Evolutionary conservation across 352 stramenopile genomes (phyloP).

Genomic region (Globisporangium solare): DNA sequence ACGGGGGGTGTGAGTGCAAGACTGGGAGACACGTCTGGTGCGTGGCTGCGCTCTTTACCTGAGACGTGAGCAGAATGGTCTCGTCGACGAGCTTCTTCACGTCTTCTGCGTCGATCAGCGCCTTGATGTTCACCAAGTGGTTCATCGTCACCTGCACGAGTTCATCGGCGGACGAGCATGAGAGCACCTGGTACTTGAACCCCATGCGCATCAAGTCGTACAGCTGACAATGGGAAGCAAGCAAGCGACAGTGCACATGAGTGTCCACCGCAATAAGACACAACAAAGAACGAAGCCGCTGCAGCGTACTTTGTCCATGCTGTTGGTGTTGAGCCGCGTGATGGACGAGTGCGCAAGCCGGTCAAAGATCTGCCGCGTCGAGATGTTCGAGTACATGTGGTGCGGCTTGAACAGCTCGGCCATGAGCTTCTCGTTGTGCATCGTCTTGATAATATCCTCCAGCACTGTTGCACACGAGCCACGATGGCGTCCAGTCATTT

Average conservation of each 20-base stretch:
- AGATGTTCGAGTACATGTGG: conserved; percentile 86
- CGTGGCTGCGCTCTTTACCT: conserved; percentile 19
- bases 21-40: no score
- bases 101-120: conserved; percentile 59
- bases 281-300: not conserved
- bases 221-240: conserved; percentile 29
- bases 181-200: conserved; percentile 92
- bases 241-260: not conserved
- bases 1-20: not conserved
- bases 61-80: conserved; percentile 69
- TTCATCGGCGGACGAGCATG: conserved; percentile 76
- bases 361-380: conserved; percentile 90
- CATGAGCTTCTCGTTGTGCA: conserved; percentile 92
- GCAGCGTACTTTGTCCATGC: conserved; percentile 85
- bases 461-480: conserved; percentile 47
- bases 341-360: conserved; percentile 91
- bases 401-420: conserved; percentile 91
- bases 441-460: conserved; percentile 90
- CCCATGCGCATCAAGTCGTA: conserved; percentile 95
- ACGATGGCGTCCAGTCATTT: not conserved
- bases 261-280: not conserved
- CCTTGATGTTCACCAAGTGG: conserved; percentile 72
- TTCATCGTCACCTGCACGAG: conserved; percentile 89
- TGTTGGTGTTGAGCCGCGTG: conserved; percentile 92
- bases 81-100: conserved; percentile 71